A percentile compares a stretch with the other conserved stretches of the same genome.
These are phyloP conservation scores for Tolypocladium ovalisporum DNA, from an alignment of 2,329 filamentous ascomycete species.

Conservation along the genomic window DNA sequence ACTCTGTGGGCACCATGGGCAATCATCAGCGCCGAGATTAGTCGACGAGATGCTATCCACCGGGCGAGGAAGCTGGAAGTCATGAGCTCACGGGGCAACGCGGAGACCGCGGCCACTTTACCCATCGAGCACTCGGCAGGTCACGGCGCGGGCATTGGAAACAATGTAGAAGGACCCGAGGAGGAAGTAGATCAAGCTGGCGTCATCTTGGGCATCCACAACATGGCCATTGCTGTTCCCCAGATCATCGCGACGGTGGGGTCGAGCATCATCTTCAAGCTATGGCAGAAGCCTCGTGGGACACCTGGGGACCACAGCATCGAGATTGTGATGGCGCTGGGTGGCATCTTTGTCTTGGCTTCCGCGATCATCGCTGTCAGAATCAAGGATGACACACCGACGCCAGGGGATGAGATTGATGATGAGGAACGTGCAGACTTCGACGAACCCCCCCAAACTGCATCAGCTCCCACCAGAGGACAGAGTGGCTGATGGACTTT, in stretches of 20 bases:
- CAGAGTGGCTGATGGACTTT: neutral
- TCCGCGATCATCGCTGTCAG: constrained; percentile 63
- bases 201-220: constrained; percentile 88
- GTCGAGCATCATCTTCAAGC: constrained; percentile 73
- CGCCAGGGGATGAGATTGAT: constrained; percentile 25
- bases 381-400: constrained; percentile 49
- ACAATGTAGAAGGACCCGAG: constrained; percentile 30
- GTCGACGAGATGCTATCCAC: constrained; percentile 57
- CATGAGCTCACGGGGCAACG: constrained; percentile 4
- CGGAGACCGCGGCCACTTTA: neutral
- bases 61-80: constrained; percentile 25
- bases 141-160: constrained; percentile 11
- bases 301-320: constrained; percentile 79
- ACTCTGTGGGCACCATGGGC: constrained; percentile 93
- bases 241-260: constrained; percentile 84
- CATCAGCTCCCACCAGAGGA: neutral
- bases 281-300: constrained; percentile 79
- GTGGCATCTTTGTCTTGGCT: constrained; percentile 65
- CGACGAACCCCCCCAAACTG: neutral
- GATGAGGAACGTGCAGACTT: constrained; percentile 29
- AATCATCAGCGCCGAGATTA: constrained; percentile 87
- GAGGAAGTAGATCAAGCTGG: constrained; percentile 67
- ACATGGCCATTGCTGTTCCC: constrained; percentile 84
- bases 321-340: constrained; percentile 74
- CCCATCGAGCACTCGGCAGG: constrained; percentile 4